Evolutionary conservation across 1,284 basidiomycete genomes (phyloP), one percentile per base, ranked within the genome.

Genomic region (Sporisorium sorghi): DNA sequence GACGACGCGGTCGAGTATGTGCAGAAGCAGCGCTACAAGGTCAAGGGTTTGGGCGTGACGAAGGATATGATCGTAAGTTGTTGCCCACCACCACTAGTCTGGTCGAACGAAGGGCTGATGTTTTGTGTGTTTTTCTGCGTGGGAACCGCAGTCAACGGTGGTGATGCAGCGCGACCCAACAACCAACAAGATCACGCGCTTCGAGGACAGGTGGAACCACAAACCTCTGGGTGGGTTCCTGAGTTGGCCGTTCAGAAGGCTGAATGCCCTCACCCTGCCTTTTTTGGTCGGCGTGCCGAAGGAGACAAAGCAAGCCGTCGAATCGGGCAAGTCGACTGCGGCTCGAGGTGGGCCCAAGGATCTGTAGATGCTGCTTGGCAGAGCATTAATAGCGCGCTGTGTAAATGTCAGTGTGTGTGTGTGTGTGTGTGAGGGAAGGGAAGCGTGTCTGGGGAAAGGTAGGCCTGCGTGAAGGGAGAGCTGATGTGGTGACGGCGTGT

Each of bases 121-220:
- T 37, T 17, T 37, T 37, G 14, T 17, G 17, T 37, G 6, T 14
- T 7, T 35, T 10, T 35, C 33, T 14, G n/a, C n/a, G n/a, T n/a
- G n/a, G n/a, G n/a, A n/a, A n/a, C n/a, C n/a, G n/a, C n/a, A 40
- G 37, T 40, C 37, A 19, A 87, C 91, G 32, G 86, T 91, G 26
- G 82, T 88, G 8, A 88, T 91, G 26, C 89, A 91, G 56, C 82
- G 91, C 37, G 90, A 91, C 78, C 88, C 88, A 40, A 19, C 1
- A 83, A 89, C 23, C 87, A 40, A 89, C 58, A 89, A 87, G 83
- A 89, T 91, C 54, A 85, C 87, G 1, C 86, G 87, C 30, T 84
- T 91, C 58, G 86, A 88, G 46, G 90, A 91, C 70, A 86, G 89
- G 70, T 90, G 90, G 89, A 85, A 88, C 32, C 69, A 74, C 43